Base-by-base conservation (phyloP, 257 asterid species). In the Plantago ovata region DNA sequence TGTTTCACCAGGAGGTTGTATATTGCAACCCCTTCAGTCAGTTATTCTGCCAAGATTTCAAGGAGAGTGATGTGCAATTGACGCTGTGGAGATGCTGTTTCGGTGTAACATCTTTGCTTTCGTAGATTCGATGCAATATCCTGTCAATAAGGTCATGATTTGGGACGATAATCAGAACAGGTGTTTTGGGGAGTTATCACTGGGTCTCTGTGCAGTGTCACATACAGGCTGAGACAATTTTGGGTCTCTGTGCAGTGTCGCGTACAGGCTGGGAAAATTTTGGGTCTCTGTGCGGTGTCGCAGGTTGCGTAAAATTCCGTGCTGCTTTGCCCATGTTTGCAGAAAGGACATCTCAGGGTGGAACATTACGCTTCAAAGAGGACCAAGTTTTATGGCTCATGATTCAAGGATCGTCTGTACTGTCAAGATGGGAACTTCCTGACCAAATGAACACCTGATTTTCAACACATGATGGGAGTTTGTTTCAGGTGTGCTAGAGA, bases 201-300 rank as follows among this genome's bases (percentile, higher is more conserved):
- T 81, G n/a, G n/a, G n/a, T n/a, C n/a, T n/a, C n/a, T n/a, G n/a
- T n/a, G n/a, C n/a, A n/a, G n/a, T n/a, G n/a, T n/a, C n/a, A n/a
- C n/a, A n/a, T n/a, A n/a, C 86, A 83, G 84, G 75, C 83, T 51
- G 95, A 83, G 71, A 85, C 95, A 45, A 83, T 89, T 0, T 76
- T 73, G n/a, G n/a, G n/a, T n/a, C n/a, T n/a, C n/a, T n/a, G n/a
- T n/a, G n/a, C n/a, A n/a, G n/a, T n/a, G n/a, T n/a, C n/a, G n/a
- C n/a, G n/a, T n/a, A n/a, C n/a, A n/a, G 0, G 71, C 73, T 40
- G 72, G 64, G 36, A 85, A 85, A 45, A 83, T 89, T 0, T 76
- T 73, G 61, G 92, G 95, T 12, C 73, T 85, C 56, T 85, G 95
- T 47, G 92, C 80, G 65, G 81, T 85, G 23, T 85, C 95, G 5